Evolutionary conservation across 2,329 filamentous ascomycete species (phyloP).

Genomic region (Aureobasidium sp.): DNA sequence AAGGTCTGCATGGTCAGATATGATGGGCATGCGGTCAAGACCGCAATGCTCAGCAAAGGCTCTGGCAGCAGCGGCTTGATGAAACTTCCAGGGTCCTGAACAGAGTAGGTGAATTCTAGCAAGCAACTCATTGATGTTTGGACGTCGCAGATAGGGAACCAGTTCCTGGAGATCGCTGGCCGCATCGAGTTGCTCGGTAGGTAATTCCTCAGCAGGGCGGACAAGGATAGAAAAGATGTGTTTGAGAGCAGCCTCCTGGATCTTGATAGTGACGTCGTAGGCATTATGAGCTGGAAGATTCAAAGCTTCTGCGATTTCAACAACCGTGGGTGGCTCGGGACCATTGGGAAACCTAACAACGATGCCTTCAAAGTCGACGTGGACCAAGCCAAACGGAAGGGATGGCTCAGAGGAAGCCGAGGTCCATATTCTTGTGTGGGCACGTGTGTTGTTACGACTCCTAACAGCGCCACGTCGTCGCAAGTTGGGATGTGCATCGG

Average conservation of each 20-base stretch:
- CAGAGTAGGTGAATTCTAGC: slow-evolving; percentile 14
- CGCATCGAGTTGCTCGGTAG: background rate
- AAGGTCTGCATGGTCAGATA: background rate
- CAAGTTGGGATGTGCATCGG: slow-evolving; percentile 33
- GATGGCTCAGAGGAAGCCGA: background rate
- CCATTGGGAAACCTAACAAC: slow-evolving; percentile 13
- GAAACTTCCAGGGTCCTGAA: slow-evolving; percentile 14
- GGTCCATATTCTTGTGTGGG: background rate
- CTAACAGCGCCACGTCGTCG: slow-evolving; percentile 64
- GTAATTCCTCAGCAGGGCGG: background rate
- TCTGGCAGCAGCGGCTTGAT: slow-evolving; percentile 14
- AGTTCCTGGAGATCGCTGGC: background rate
- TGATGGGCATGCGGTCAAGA: slow-evolving; percentile 13
- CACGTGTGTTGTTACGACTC: slow-evolving; percentile 28
- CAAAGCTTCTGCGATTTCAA: slow-evolving; percentile 4
- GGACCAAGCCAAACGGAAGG: slow-evolving; percentile 1
- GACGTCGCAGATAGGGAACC: background rate
- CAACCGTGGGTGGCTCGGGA: slow-evolving; percentile 5
- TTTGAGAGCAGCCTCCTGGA: slow-evolving; percentile 12
- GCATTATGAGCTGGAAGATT: background rate
- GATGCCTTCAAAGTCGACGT: slow-evolving; percentile 1
- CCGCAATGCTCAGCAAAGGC: slow-evolving; percentile 5
- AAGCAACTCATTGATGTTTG: slow-evolving; percentile 4
- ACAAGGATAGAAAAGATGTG: slow-evolving; percentile 10
- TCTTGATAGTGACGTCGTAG: slow-evolving; percentile 5